Evolutionary conservation across 108 stramenopile species (phyloP).

Genomic region (Fragilaria crotonensis): DNA sequence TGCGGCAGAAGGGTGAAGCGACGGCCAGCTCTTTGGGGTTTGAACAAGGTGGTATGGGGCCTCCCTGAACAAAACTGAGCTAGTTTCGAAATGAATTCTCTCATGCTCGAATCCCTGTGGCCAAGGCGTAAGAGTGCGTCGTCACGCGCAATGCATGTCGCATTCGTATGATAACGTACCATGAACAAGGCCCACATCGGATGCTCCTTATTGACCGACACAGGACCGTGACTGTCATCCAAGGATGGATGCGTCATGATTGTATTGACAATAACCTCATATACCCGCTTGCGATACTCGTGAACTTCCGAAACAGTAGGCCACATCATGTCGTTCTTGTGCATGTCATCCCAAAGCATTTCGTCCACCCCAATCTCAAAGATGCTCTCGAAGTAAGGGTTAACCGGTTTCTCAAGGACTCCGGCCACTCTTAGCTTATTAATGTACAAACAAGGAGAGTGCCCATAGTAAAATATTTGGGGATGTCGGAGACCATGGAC

Average conservation of each 20-base stretch:
- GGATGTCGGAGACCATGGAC: conserved; percentile 81
- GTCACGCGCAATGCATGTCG: background rate
- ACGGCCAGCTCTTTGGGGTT: conserved; percentile 73
- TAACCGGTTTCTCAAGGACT: conserved; percentile 60
- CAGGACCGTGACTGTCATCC: conserved; percentile 43
- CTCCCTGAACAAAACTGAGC: conserved; percentile 88
- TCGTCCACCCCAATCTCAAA: conserved; percentile 96
- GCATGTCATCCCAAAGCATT: conserved; percentile 95
- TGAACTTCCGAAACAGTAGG: conserved; percentile 82
- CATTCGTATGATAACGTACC: conserved; percentile 4
- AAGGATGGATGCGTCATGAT: conserved; percentile 73
- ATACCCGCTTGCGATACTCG: conserved; percentile 78
- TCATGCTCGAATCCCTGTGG: conserved; percentile 83
- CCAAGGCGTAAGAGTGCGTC: background rate
- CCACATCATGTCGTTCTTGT: conserved; percentile 88
- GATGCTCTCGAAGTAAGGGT: conserved; percentile 84
- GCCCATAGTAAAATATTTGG: conserved; percentile 94
- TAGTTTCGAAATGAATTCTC: conserved; percentile 93
- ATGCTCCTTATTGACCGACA: conserved; percentile 54
- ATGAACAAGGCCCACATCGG: conserved; percentile 90
- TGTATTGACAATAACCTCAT: conserved; percentile 57
- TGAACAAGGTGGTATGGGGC: conserved; percentile 77
- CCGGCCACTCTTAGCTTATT: conserved; percentile 91
- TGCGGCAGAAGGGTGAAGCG: conserved; percentile 57
- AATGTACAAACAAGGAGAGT: conserved; percentile 84